These are phyloP conservation scores for Albatrellus sp. DNA, from an alignment of 1,284 basidiomycete species.

Conservation along the genomic window DNA sequence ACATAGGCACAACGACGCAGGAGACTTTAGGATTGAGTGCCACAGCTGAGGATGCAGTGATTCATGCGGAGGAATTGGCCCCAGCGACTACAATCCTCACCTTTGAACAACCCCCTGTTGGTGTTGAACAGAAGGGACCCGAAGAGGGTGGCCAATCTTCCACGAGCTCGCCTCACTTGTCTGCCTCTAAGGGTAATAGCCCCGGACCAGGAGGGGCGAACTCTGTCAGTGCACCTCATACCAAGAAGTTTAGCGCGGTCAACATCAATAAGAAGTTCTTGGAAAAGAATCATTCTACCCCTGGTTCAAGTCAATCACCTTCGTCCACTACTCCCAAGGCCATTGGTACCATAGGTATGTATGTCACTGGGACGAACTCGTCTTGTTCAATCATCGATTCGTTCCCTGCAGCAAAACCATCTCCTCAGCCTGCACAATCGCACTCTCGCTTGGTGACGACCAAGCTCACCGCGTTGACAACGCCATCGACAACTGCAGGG, in stretches of 20 bases:
- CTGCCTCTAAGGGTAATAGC: slow-evolving; percentile 7
- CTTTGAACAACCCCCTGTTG: slow-evolving; percentile 7
- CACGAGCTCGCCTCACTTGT: slow-evolving; percentile 22
- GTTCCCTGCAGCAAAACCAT: slow-evolving; percentile 37
- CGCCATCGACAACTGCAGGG: slow-evolving; percentile 39
- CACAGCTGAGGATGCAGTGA: slow-evolving; percentile 18
- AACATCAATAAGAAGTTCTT: slow-evolving; percentile 93
- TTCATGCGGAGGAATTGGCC: slow-evolving; percentile 9
- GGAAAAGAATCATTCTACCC: slow-evolving; percentile 61
- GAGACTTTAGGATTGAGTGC: slow-evolving; percentile 30
- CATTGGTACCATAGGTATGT: slow-evolving; percentile 39
- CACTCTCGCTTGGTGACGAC: slow-evolving; percentile 73
- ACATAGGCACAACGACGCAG: slow-evolving; percentile 35
- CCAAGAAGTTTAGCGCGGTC: slow-evolving; percentile 77
- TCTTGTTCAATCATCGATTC: slow-evolving; percentile 6
- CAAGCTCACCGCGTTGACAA: slow-evolving; percentile 64
- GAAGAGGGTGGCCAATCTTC: slow-evolving; percentile 16
- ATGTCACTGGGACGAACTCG: neutral
- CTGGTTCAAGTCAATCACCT: slow-evolving; percentile 27
- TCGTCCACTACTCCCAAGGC: slow-evolving; percentile 31
- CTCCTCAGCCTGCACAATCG: slow-evolving; percentile 37
- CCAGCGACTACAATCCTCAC: slow-evolving; percentile 9
- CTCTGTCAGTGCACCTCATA: slow-evolving; percentile 29
- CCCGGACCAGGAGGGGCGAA: slow-evolving; percentile 5
- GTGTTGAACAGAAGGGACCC: slow-evolving; percentile 7